Percentiles rank a stretch among this genome's conserved stretches.
Conservation (phyloP, 805 yeast species). For the Schizosaccharomyces octosporus region DNA sequence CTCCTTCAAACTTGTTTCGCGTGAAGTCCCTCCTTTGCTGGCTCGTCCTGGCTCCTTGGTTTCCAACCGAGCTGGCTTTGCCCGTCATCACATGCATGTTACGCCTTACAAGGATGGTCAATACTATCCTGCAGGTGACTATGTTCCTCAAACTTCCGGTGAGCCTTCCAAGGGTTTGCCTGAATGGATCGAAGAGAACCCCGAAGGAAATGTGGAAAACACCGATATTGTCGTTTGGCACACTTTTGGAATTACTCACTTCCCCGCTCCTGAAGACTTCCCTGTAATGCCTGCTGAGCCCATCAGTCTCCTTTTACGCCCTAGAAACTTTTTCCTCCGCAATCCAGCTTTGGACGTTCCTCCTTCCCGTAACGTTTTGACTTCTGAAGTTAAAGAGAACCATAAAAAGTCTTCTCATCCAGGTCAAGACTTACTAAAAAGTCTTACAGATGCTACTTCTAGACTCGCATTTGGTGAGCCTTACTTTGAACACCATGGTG, state of each 20-base stretch:
- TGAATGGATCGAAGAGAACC: slow-evolving; percentile 14
- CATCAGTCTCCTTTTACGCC: slow-evolving; percentile 47
- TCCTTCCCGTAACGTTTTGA: slow-evolving; percentile 16
- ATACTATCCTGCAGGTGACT: slow-evolving; percentile 48
- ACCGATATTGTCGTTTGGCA: slow-evolving; percentile 57
- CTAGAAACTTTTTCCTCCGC: slow-evolving; percentile 53
- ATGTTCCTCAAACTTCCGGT: slow-evolving; percentile 16
- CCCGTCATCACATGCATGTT: slow-evolving; percentile 38
- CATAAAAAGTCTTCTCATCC: not conserved
- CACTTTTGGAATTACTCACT: slow-evolving; percentile 64
- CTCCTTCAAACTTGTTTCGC: slow-evolving; percentile 52
- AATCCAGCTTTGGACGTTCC: slow-evolving; percentile 56
- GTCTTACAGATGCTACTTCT: slow-evolving; percentile 3
- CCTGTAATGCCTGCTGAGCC: slow-evolving; percentile 78
- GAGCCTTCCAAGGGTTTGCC: slow-evolving; percentile 4
- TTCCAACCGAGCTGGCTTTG: slow-evolving; percentile 66
- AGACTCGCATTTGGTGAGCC: slow-evolving; percentile 3
- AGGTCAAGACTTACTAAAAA: not conserved
- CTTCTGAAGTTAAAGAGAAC: not conserved
- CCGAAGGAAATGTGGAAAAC: slow-evolving; percentile 15
- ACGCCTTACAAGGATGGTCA: slow-evolving; percentile 50
- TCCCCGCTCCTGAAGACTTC: slow-evolving; percentile 78
- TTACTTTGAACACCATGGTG: too few species aligned
- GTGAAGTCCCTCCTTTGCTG: slow-evolving; percentile 46
- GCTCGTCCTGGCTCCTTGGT: slow-evolving; percentile 55